Base-by-base conservation (phyloP, 257 asterid genomes). In the Eucommia ulmoides region DNA sequence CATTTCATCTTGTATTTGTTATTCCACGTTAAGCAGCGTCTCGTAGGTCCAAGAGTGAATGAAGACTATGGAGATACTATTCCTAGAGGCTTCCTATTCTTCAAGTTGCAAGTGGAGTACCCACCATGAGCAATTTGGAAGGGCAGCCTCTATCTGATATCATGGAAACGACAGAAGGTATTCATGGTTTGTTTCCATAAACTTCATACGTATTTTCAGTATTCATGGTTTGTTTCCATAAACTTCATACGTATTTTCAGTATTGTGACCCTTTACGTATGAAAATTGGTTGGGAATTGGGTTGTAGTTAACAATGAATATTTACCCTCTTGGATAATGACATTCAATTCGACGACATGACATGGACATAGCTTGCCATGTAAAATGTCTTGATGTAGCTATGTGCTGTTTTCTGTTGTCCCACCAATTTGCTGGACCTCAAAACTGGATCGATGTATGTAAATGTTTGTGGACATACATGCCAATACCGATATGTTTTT, bases 21-120 rank as follows among this genome's bases (percentile, higher is more conserved):
- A 58, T 24, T 61, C 55, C 35, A 16, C 18, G 22, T 17, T 50
- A 60, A 69, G 57, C 69, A 82, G 85, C 64, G 29, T 8, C 33
- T 56, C 49, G 84, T 70, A 51, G 71, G 65, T 67, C 53, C 72
- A 50, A 53, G 68, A 46, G 64, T 77, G 64, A 74, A 52, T 15
- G 88, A 75, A 56, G 77, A 74, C 64, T 66, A 71, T 65, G 74
- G 66, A 52, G 71, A 66, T 56, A 83, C 96, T 29, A 83, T 83
- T 73, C 94, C 93, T 41, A 96, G 58, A 81, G 71, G 63, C 77
- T 60, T 49, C 75, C 65, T 54, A 58, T 44, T 55, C 74, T 67
- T 66, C 70, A 58, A 60, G 50, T 52, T 25, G 52, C 62, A 24
- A 29, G 70, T 56, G 70, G 46, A 51, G 49, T 33, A 49, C 60